Evolutionary conservation across 768 basidiomycete genomes (phyloP), one percentile per base, ranked within the genome.

Genomic region (Amanita inopinata): DNA sequence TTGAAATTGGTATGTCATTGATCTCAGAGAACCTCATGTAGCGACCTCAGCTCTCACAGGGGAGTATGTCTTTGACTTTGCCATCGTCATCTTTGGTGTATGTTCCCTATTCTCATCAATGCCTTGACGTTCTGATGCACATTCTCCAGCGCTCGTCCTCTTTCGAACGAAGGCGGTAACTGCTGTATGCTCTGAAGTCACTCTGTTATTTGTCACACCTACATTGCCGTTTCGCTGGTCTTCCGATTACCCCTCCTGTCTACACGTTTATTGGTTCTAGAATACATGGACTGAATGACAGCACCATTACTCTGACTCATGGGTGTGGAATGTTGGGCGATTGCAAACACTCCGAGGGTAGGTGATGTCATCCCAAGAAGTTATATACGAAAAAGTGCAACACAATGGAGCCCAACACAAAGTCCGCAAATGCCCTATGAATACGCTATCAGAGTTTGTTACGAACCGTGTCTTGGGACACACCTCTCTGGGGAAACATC

Each of bases 381-480:
- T 97, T 97, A 74, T 82, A 97, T 47, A 96, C 93, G 60, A 98
- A 99, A 70, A 97, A 92, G 62, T 99, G 96, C 24, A 99, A 71
- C 28, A 98, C 80, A 49, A 98, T 82, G 2, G 90, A 93, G n/a
- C 92, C 92, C 33, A 93, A 61, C 19, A 85, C 86, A 56, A 97
- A 99, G 56, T 99, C 96, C 33, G 88, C 93, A 56, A 99, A 99
- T 14, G 96, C 96, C 55, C 96, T 99, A 57, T 12, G n/a, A n/a
- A n/a, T n/a, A 45, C 33, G 19, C 10, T 33, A 14, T 38, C 12
- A 46, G 43, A 10, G 22, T 2, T 2, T 17, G 25, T 31, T 32
- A 33, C n/a, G 5, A 3, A 20, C 22, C 3, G 25, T 8, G 17
- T 28, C 33, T 18, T 24, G 11, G 3, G 2, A 64, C 83, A 20